Base-by-base conservation (phyloP, 352 stramenopile genomes). In the Globisporangium iwayamae region DNA sequence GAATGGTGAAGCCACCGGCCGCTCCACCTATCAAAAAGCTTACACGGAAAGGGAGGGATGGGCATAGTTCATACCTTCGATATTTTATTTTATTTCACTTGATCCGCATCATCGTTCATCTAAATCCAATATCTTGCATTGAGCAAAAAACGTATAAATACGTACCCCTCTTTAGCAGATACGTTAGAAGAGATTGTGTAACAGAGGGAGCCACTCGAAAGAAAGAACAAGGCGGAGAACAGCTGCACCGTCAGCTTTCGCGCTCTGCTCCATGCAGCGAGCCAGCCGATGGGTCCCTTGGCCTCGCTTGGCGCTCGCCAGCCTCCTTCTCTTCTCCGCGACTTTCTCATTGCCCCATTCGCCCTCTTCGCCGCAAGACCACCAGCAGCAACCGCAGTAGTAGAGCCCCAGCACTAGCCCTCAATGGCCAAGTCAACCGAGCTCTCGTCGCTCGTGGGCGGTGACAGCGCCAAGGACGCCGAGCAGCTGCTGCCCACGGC, bases 381-480 rank as follows among this genome's bases (percentile, higher is more conserved):
- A 48, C 8, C 53, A 48, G 18, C 55, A 51, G 10, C 36, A 14
- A 9, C 53, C 34, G 18, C 55, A 51, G 10, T 38, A 14, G 36
- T 6, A 36, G 41, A 43, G 28, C 50, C 18, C 14, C 30, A 30
- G 50, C 13, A 30, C 30, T 13, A 22, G 11, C 18, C 1, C 9
- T 5, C 56, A 11, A 65, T 65, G 60, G 25, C 22, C 48, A 65
- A 53, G 38, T 65, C 60, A 10, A 65, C 22, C 38, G 60, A 65
- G 11, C 60, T 65, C 8, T 43, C 48, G 60, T 60, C 60, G 50
- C 60, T 65, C 50, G 60, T 65, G 38, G 50, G 60, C 25, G 50
- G 39, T 28, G 25, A 28, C 50, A 39, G 16, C 4, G 32, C 32
- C n/a, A 30, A 46, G 28, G 45, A 56, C 46, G 32, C 55, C n/a